Base-by-base conservation (phyloP, 2,329 filamentous ascomycete genomes). In the Aspergillus piperis region DNA sequence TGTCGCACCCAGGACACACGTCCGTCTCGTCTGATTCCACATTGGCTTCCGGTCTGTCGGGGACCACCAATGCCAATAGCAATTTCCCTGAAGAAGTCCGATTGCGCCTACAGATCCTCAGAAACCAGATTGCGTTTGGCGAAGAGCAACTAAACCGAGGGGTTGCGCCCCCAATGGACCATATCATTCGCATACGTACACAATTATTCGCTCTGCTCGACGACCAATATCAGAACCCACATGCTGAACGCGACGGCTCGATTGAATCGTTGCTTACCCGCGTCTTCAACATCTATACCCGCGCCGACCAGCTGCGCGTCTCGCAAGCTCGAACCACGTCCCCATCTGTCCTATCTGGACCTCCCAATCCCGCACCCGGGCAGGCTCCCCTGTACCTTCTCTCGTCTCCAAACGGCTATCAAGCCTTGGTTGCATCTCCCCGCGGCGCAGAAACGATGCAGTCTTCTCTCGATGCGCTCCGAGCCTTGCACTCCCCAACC, bases 381-480 rank as follows among this genome's bases (percentile, higher is more conserved):
- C 56, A 49, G 10, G 62, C 70, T 19, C 64, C 68, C 19, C 66
- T 78, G 39, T 82, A 81, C 61, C 67, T 82, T 6, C 70, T 82
- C 10, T 80, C 78, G 1, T 78, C 77, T 5, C 78, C 80, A 10
- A 67, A 70, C 39, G 81, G 81, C 1, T 80, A 78, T 30, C 76
- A 81, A 58, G 79, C 77, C 8, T 63, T 82, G 10, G 64, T 82
- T 2, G 73, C 78, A 47, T 75, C 79, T 5, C 77, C 78, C 11
- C 62, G 70, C 25, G 74, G 71, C 44, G 66, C 68, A 1, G 76
- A 63, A 15, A 49, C 60, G 0, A 52, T 66, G 10, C 66, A 62
- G 23, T 38, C 62, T 1, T 59, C 63, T 3, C 42, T 67, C 17
- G 55, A 59, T 10, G 62, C 62, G 23, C 42, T 65, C 32, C 63